Base-by-base conservation (phyloP, 352 stramenopile genomes). In the Pythium phragmiticola region DNA sequence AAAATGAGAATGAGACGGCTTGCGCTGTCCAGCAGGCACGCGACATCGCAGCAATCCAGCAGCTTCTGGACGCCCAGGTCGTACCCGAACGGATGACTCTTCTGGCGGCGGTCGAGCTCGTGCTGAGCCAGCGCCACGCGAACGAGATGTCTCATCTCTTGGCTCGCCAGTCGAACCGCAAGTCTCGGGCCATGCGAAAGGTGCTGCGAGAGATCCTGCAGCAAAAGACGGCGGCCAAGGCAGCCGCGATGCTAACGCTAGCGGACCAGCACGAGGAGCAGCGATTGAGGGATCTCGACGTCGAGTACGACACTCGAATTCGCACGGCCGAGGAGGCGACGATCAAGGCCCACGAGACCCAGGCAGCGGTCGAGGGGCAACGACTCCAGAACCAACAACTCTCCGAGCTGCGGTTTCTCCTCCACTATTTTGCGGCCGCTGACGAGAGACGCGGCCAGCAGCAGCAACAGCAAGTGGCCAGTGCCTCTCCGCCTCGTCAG, bases 71-170 rank as follows among this genome's bases (percentile, higher is more conserved):
- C 16, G 71, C 76, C 45, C 68, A 66, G 0, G 58, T 91, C 23
- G 55, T 90, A 4, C 78, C 84, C 8, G 47, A 58, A 1, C 83
- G 87, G 33, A 48, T 90, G 34, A 74, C 80, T 17, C 59, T 90
- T 9, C 60, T 90, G 28, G 70, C 63, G 26, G 82, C 71, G 0
- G 69, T 93, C 16, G 79, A 91, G 53, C 52, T 88, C 26, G 73
- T 88, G 5, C 71, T 90, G 43, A 76, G 66, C 19, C 60, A 70
- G 47, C 73, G 82, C 7, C 82, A 93, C n/a, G 73, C 87, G 34
- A 55, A 68, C 2, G 82, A 93, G 36, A 66, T 73, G 12, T 64
- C 70, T 3, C 51, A 72, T 42, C 64, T 90, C 7, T 56, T 78
- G 3, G 65, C 75, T 8, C 46, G 36, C 59, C 63, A 78, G 57